Conservation (phyloP, 495 filamentous ascomycete species). For the Pseudomonodictys pantanalensis region DNA sequence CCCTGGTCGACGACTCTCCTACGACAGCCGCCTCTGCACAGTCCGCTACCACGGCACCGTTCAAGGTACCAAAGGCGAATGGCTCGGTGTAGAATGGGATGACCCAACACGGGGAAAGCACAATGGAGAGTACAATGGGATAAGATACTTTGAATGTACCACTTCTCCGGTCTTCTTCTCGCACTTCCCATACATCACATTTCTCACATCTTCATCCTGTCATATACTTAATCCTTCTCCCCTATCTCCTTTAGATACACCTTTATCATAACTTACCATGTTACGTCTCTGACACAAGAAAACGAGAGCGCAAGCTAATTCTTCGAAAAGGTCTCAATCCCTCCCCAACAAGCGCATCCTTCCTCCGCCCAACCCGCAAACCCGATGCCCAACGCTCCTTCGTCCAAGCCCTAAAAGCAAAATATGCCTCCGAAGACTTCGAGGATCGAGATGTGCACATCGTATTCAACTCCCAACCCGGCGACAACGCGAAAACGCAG, state of each 20-base stretch:
- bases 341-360: constrained; percentile 71
- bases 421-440: constrained; percentile 66
- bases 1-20: constrained; percentile 73
- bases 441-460: constrained; percentile 24
- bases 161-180: too few species aligned
- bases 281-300: too few species aligned
- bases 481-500: neutral
- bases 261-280: too few species aligned
- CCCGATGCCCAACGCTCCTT: constrained; percentile 67
- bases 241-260: too few species aligned
- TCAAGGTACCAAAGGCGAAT: constrained; percentile 70
- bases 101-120: constrained; percentile 82
- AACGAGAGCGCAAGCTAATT: constrained; percentile 19
- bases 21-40: constrained; percentile 70
- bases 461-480: constrained; percentile 30
- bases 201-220: too few species aligned
- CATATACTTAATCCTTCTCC: too few species aligned
- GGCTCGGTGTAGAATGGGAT: constrained; percentile 98
- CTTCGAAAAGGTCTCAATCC: constrained; percentile 57
- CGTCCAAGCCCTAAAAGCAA: constrained; percentile 72
- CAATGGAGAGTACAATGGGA: constrained; percentile 73
- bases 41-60: constrained; percentile 79
- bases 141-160: constrained; percentile 85
- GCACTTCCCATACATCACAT: too few species aligned
- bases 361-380: constrained; percentile 73